phyloP scores from a whole-genome alignment of 2,329 filamentous ascomycete genomes.

The Aspergillus ochraceoroseus region DNA sequence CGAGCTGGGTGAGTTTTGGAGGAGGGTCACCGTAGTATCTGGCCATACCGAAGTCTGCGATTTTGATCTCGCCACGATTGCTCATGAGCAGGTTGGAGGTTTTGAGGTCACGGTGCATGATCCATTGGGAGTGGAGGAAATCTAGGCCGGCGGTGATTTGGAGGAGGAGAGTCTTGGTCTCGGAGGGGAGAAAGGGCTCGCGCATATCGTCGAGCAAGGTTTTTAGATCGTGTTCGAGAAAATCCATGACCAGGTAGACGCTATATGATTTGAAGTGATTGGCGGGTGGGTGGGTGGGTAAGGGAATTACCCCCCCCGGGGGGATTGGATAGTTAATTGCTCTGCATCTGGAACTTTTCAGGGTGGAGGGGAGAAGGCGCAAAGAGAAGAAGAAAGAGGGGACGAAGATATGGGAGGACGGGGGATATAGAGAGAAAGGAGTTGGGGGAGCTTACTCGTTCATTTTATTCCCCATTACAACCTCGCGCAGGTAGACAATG shows the following conservation, averaged over 20 bases:
- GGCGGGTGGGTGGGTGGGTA: slow-evolving; percentile 17
- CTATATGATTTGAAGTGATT: slow-evolving; percentile 42
- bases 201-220: slow-evolving; percentile 89
- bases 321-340: slow-evolving; percentile 31
- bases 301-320: slow-evolving; percentile 11
- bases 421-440: slow-evolving; percentile 3
- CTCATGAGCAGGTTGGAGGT: slow-evolving; percentile 91
- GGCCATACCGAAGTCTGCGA: slow-evolving; percentile 98
- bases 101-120: slow-evolving; percentile 89
- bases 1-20: slow-evolving; percentile 77
- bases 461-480: slow-evolving; percentile 67
- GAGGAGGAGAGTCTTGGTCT: slow-evolving; percentile 81
- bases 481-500: slow-evolving; percentile 74
- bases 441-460: slow-evolving; percentile 47
- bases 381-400: not conserved
- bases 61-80: slow-evolving; percentile 89
- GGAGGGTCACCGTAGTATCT: slow-evolving; percentile 77
- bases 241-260: slow-evolving; percentile 93
- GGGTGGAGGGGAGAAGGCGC: slow-evolving; percentile 9
- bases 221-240: slow-evolving; percentile 94
- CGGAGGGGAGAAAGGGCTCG: slow-evolving; percentile 85
- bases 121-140: slow-evolving; percentile 85
- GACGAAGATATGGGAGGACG: not conserved
- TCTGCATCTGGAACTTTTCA: slow-evolving; percentile 38
- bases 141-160: slow-evolving; percentile 76